Conservation (phyloP, 2,329 filamentous ascomycete genomes). For the Geosmithia putterillii region DNA sequence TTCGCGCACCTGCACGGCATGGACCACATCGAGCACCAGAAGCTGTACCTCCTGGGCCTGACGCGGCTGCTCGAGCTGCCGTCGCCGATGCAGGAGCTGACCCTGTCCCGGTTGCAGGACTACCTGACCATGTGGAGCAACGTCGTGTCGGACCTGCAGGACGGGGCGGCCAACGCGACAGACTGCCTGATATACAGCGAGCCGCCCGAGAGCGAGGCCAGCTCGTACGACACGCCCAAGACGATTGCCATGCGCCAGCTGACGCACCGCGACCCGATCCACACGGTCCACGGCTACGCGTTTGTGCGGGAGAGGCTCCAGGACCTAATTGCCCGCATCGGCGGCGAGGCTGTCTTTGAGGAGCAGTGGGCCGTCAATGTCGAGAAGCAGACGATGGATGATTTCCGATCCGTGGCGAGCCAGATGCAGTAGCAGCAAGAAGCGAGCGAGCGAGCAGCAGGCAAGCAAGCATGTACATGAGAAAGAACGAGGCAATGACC, state of each 20-base stretch:
- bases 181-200: constrained; percentile 39
- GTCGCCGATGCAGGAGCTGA: constrained; percentile 42
- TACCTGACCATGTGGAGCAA: constrained; percentile 67
- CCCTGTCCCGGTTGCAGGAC: constrained; percentile 53
- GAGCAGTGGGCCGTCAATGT: constrained; percentile 62
- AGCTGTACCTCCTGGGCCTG: constrained; percentile 61
- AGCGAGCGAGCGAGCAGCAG: not conserved
- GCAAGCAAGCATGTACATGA: not conserved
- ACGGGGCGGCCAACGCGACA: constrained; percentile 37
- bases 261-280: constrained; percentile 50
- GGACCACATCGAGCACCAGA: constrained; percentile 51
- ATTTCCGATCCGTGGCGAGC: constrained; percentile 29
- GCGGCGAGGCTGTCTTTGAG: constrained; percentile 55
- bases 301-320: constrained; percentile 54
- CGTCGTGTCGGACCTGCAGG: constrained; percentile 53
- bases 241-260: constrained; percentile 40
- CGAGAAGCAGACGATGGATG: constrained; percentile 56
- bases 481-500: constrained; percentile 4
- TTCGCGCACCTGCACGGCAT: constrained; percentile 58
- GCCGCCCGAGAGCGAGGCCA: constrained; percentile 16
- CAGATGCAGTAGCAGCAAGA: not conserved
- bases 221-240: constrained; percentile 45
- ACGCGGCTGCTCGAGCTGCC: constrained; percentile 58
- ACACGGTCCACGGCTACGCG: constrained; percentile 48
- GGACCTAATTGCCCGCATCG: constrained; percentile 42